These are phyloP conservation scores for Macrophomina phaseolina DNA, from an alignment of 2,329 filamentous ascomycete species.

Conservation along the genomic window DNA sequence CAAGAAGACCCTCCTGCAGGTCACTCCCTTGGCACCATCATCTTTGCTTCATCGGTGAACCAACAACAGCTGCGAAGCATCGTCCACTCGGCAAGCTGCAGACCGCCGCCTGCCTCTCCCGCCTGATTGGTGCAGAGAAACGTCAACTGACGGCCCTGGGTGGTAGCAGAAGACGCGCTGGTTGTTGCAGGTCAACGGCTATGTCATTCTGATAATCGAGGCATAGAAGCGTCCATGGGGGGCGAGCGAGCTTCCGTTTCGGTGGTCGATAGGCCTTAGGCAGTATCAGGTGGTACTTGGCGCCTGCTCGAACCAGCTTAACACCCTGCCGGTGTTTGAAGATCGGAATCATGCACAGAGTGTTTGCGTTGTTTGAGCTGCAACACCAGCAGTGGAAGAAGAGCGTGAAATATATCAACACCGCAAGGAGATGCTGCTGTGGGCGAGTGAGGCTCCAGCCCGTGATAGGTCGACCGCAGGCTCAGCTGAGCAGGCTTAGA, in stretches of 20 bases:
- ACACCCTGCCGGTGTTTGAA: neutral
- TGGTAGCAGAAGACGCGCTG: too few relatives aligned
- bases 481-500: too few relatives aligned
- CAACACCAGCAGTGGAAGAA: too few relatives aligned
- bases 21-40: constrained; percentile 10
- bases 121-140: neutral
- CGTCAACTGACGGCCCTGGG: constrained; percentile 4
- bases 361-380: too few relatives aligned
- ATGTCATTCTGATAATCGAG: neutral
- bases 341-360: too few relatives aligned
- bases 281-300: neutral
- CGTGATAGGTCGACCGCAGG: too few relatives aligned
- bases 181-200: neutral
- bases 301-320: neutral
- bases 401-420: too few relatives aligned
- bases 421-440: too few relatives aligned
- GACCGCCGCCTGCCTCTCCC: neutral
- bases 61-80: neutral
- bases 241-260: neutral
- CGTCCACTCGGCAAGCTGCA: neutral
- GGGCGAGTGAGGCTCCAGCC: too few relatives aligned
- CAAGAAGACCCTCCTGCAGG: neutral
- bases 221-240: neutral
- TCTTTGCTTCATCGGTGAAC: neutral
- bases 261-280: neutral